Evolutionary conservation across 129 eudicot species (phyloP), one percentile per base, ranked within the genome.

Genomic region (Solidago caesia): DNA sequence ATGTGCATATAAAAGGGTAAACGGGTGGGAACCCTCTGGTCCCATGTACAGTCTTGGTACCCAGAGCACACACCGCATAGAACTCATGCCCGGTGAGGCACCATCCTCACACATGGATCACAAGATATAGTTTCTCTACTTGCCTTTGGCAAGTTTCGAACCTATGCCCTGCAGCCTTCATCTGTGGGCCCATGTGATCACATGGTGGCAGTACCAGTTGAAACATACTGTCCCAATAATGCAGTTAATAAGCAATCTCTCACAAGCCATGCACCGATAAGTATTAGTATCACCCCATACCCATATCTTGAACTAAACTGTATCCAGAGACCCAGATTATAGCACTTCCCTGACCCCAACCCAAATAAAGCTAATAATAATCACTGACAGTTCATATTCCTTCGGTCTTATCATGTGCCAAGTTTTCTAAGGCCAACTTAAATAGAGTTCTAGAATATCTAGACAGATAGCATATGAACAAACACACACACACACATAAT

Each of bases 201-300:
- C 21, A 21, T 21, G 21, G 21, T 21, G 21, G 21, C 21, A 21
- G 21, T 21, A 21, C 21, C 0, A 21, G 21, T 21, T 21, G 21
- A 21, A 21, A 21, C 0, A 21, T 21, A 21, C 0, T 21, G 21
- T 21, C 21, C 21, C 21, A 21, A 12, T 51, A 51, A 51, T 51
- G 57, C 5, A 48, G 13, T 8, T 48, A 48, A 8, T 51, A 13
- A 51, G 57, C 13, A 33, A 33, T 33, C 39, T 3, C 39, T 15
- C 16, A 60, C 65, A 26, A 52, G 3, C 73, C 57, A 12, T 14
- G 5, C 6, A 26, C 14, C 44, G 9, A 7, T 4, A 6, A 12
- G 41, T 70, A 41, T 70, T 51, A 29, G 51, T 65, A 65, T 44
- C 52, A 65, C 5, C 44, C 57, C 33, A 61, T 63, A 46, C 60